These are phyloP conservation scores for Tilletiaria anomala DNA, from an alignment of 1,284 basidiomycete species.

Conservation along the genomic window DNA sequence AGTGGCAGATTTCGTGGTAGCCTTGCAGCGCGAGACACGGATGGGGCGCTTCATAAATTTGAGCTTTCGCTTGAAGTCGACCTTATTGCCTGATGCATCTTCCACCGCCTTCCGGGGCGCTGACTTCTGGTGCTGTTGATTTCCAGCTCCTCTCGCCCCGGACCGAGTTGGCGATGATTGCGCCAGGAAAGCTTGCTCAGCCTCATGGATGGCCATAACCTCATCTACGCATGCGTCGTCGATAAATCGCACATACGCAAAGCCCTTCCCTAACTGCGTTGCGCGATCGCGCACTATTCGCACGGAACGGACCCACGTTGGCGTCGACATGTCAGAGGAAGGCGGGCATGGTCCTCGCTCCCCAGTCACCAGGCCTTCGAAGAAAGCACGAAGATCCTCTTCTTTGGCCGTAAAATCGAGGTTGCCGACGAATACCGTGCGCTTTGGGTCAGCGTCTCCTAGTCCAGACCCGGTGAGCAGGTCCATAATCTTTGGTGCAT, in stretches of 20 bases:
- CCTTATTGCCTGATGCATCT: slow-evolving; percentile 12
- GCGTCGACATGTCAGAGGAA: background rate
- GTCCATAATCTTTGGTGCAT: background rate
- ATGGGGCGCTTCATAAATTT: slow-evolving; percentile 31
- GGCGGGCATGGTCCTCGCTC: slow-evolving; percentile 52
- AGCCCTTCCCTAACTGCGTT: slow-evolving; percentile 92
- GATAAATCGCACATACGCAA: slow-evolving; percentile 78
- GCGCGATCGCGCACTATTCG: slow-evolving; percentile 79
- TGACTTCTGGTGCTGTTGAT: too few relatives aligned
- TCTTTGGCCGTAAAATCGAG: slow-evolving; percentile 84
- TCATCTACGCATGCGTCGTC: slow-evolving; percentile 47
- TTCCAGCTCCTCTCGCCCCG: slow-evolving; percentile 1
- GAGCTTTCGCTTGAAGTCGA: slow-evolving; percentile 23
- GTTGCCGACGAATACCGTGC: slow-evolving; percentile 77
- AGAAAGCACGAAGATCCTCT: slow-evolving; percentile 72
- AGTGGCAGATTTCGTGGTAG: background rate
- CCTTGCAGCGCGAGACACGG: slow-evolving; percentile 32
- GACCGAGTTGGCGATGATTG: slow-evolving; percentile 4
- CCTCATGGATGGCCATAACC: slow-evolving; percentile 27
- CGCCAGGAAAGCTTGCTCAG: background rate
- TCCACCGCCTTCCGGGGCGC: slow-evolving; percentile 6
- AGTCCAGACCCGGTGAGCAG: background rate
- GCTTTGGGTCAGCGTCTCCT: slow-evolving; percentile 43
- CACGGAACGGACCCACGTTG: slow-evolving; percentile 63
- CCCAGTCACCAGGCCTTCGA: slow-evolving; percentile 60